These are phyloP conservation scores for Passalora sequoiae DNA, from an alignment of 2,329 filamentous ascomycete species.

Conservation along the genomic window DNA sequence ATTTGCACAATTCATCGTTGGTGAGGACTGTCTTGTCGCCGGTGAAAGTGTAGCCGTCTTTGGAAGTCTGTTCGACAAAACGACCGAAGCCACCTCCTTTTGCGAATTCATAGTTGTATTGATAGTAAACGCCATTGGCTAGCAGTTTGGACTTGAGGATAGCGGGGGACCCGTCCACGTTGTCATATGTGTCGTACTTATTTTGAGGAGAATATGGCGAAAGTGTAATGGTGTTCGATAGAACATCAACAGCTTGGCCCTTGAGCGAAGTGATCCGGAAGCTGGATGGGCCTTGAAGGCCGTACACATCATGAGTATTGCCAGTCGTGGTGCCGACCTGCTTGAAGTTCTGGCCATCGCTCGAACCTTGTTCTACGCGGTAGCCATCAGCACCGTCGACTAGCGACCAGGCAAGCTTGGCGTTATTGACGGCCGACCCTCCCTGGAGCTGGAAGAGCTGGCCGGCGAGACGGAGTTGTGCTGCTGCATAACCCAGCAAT, in stretches of 20 bases:
- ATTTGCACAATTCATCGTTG: constrained; percentile 2
- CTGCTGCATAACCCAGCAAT: constrained; percentile 2
- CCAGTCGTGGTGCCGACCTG: constrained; percentile 12
- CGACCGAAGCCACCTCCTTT: constrained; percentile 15
- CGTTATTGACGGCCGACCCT: constrained; percentile 14
- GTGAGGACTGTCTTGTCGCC: constrained; percentile 17
- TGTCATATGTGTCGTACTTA: constrained; percentile 19
- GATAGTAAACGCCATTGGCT: constrained; percentile 20
- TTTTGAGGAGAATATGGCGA: constrained; percentile 9
- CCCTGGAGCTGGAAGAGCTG: constrained; percentile 19
- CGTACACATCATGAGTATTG: constrained; percentile 15
- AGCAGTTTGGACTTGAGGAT: constrained; percentile 14
- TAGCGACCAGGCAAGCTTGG: constrained; percentile 16
- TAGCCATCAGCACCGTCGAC: constrained; percentile 14
- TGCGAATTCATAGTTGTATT: constrained; percentile 18
- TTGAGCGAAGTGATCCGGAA: constrained; percentile 15
- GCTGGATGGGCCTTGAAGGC: constrained; percentile 6
- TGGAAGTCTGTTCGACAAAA: constrained; percentile 20
- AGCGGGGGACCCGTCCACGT: constrained; percentile 9
- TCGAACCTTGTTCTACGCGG: constrained; percentile 10
- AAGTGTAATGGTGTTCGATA: constrained; percentile 7
- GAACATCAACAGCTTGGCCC: constrained; percentile 11
- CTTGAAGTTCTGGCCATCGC: constrained; percentile 10
- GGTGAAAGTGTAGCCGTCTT: constrained; percentile 19
- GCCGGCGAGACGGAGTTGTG: constrained; percentile 17